Evolutionary conservation across 1,139 yeast species (phyloP), one percentile per base, ranked within the genome.

Genomic region (Hemisphaericaspora subhashii): DNA sequence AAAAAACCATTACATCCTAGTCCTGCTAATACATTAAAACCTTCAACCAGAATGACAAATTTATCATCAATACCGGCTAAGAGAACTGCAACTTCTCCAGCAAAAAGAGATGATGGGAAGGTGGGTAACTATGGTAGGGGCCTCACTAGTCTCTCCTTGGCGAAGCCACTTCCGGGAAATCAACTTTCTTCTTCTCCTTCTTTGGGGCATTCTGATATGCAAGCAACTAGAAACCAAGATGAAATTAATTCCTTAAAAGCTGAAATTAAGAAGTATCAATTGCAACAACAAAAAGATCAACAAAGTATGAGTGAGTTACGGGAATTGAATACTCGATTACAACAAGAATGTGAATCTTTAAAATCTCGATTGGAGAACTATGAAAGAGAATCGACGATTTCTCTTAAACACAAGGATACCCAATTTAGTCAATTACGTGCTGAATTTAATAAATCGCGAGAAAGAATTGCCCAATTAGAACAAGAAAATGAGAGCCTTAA

Each of bases 1-100:
- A 31, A 29, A 21, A 15, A 24, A n/a, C 7, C 28, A 3, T 11
- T 20, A 16, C 39, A 33, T 21, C 38, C 30, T 22, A 18, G 22
- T 14, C 26, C 44, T 39, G 3, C 42, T 24, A 8, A 37, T 22
- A 16, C 36, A 43, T 16, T 45, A 38, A 36, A 37, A 34, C 39
- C 35, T 22, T 33, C 43, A 17, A 42, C 53, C n/a, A 36, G 39
- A 10, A 38, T 50, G 16, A 20, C 37, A 9, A 33, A 15, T 23
- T 27, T 35, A 13, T 32, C 40, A 5, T 34, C 59, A 2, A 65
- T 83, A 12, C 89, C 88, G 2, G 67, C 84, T 2, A 83, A 83
- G 50, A 66, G 90, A 46, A 70, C 75, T 0, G 85, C 88, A 0
- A 67, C 85, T 0, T 82, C 88, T 0, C 89, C 89, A 0, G 72